Conservation (phyloP, 768 basidiomycete genomes). For the Floccularia luteovirens region DNA sequence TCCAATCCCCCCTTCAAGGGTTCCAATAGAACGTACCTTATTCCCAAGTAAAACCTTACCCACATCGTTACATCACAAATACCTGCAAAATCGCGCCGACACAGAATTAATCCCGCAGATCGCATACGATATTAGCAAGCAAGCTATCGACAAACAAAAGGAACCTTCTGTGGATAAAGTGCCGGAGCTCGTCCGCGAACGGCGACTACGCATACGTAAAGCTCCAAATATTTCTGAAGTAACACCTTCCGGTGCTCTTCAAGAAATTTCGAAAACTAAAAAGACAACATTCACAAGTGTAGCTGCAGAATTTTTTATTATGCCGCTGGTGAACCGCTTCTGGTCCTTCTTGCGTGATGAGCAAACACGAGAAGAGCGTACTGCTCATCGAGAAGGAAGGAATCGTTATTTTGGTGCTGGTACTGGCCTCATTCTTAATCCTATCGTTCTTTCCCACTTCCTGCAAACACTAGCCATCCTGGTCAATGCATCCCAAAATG, state of each 20-base stretch:
- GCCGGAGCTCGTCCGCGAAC: slow-evolving; percentile 64
- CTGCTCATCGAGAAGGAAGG: slow-evolving; percentile 44
- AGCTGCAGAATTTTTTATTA: slow-evolving; percentile 83
- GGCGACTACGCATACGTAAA: slow-evolving; percentile 58
- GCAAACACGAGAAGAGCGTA: slow-evolving; percentile 67
- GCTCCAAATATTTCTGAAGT: slow-evolving; percentile 40
- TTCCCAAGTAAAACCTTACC: slow-evolving; percentile 87
- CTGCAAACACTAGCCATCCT: slow-evolving; percentile 72
- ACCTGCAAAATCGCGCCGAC: slow-evolving; percentile 36
- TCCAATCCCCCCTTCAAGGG: slow-evolving; percentile 25
- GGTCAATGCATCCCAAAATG: slow-evolving; percentile 75
- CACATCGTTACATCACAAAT: slow-evolving; percentile 59
- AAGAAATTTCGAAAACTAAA: slow-evolving; percentile 5
- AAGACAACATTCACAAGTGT: slow-evolving; percentile 52
- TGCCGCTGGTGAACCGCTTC: slow-evolving; percentile 88
- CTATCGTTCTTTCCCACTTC: slow-evolving; percentile 70
- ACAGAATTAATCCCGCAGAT: slow-evolving; percentile 44
- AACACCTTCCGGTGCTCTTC: slow-evolving; percentile 7
- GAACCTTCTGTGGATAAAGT: slow-evolving; percentile 45
- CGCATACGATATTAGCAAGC: slow-evolving; percentile 52
- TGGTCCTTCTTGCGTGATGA: slow-evolving; percentile 91
- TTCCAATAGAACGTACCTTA: slow-evolving; percentile 24
- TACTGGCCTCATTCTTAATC: slow-evolving; percentile 75
- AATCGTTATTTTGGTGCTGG: slow-evolving; percentile 65
- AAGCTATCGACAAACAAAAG: slow-evolving; percentile 55